Base-by-base conservation (phyloP, 1,139 yeast genomes). In the Arxiozyma heterogenica region DNA sequence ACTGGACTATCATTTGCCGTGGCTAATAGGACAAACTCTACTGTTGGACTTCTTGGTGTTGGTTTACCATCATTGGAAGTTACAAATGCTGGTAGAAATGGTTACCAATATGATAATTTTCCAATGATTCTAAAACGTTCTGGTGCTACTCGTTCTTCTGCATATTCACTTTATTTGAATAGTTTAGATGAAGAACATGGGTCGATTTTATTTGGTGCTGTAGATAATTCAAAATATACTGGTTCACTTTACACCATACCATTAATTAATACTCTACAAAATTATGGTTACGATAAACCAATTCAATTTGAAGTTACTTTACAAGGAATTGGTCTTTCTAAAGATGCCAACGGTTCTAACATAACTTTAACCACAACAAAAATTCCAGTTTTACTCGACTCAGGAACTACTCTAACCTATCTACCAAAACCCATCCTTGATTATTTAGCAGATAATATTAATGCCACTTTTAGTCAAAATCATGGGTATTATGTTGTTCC, bases 41-140 rank as follows among this genome's bases (percentile, higher is more conserved):
- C 75, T 5, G 75, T 75, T 52, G 85, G 85, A 51, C 84, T 83
- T 25, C 69, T 82, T 50, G 89, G 88, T 39, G 78, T 83, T 55
- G 86, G 86, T 9, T 74, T 81, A 50, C 70, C 77, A 0, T 79
- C 76, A 0, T 68, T 79, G 54, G 85, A 82, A 64, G 72, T 75
- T 12, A 73, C 77, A 1, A 68, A 67, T 54, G 60, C 71, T 3
- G 64, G 72, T n/a, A 27, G 54, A 41, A 51, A 44, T 17, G n/a
- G 54, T 7, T 59, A 58, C 51, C 54, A 57, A 43, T 64, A 64
- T 54, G 59, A 57, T 51, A 83, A 83, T 64, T 72, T 83, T 53
- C 93, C 93, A 1, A 55, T 74, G 50, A 78, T 78, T 57, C 70
- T 86, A 71, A 77, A 73, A 27, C 58, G 68, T 18, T 73, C 73